Percentiles rank a stretch among this genome's conserved stretches.
Conservation (phyloP, 108 stramenopile genomes). For the Nitzschia inconspicua region DNA sequence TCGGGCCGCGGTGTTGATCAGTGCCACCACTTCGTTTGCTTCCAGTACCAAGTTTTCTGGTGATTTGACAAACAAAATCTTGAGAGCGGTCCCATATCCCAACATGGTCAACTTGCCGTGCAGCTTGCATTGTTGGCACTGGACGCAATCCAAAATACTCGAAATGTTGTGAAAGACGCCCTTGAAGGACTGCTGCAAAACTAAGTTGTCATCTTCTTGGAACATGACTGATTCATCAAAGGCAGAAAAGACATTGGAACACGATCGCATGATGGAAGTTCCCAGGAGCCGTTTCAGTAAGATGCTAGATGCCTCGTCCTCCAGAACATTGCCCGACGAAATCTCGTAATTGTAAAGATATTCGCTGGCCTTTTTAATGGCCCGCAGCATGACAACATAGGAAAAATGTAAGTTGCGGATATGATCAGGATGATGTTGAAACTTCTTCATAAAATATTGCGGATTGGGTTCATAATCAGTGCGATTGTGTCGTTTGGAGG, state of each 20-base stretch:
- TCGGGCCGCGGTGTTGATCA: conserved; percentile 84
- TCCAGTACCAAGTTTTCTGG: conserved; percentile 45
- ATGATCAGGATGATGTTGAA: conserved; percentile 76
- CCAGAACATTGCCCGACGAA: conserved; percentile 74
- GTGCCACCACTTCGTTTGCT: conserved; percentile 89
- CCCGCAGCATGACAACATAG: conserved; percentile 88
- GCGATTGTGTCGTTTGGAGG: conserved; percentile 75
- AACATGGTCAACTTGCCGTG: conserved; percentile 93
- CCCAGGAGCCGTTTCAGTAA: conserved; percentile 72
- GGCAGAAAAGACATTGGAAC: conserved; percentile 80
- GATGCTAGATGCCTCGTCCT: conserved; percentile 73
- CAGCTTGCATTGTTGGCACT: conserved; percentile 94
- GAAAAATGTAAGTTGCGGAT: conserved; percentile 93
- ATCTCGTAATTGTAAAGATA: conserved; percentile 77
- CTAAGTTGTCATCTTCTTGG: conserved; percentile 36
- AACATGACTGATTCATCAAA: conserved; percentile 96
- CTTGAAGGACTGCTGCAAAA: conserved; percentile 85
- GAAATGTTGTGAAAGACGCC: conserved; percentile 91
- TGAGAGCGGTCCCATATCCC: conserved; percentile 91
- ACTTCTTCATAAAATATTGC: conserved; percentile 80
- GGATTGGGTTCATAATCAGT: conserved; percentile 80
- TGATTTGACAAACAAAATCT: conserved; percentile 78
- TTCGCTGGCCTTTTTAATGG: conserved; percentile 75
- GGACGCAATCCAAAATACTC: conserved; percentile 91
- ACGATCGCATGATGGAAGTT: conserved; percentile 71